Evolutionary conservation across 1,284 basidiomycete genomes (phyloP).

Genomic region (Vanrija pseudolonga): DNA sequence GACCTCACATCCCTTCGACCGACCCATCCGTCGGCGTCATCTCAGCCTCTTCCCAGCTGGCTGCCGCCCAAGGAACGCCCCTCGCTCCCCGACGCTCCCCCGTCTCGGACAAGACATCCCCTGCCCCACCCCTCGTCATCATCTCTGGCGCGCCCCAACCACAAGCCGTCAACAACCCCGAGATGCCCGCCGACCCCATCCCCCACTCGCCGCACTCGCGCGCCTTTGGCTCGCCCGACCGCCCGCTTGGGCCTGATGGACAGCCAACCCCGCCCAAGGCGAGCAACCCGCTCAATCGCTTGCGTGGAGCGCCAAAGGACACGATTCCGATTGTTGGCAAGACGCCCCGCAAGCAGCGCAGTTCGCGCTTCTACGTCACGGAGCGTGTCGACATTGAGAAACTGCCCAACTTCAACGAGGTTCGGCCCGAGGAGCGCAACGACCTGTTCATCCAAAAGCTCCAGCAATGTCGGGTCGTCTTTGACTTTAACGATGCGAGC

Average conservation of each 20-base stretch:
- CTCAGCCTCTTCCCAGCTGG: conserved; percentile 9
- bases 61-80: conserved; percentile 36
- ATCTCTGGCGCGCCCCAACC: conserved; percentile 59
- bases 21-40: conserved; percentile 31
- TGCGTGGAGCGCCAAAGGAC: conserved; percentile 63
- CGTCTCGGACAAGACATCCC: conserved; percentile 49
- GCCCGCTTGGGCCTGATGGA: conserved; percentile 36
- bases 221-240: conserved; percentile 39
- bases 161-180: conserved; percentile 43
- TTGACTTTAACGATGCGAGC: conserved; percentile 98
- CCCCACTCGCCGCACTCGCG: conserved; percentile 55
- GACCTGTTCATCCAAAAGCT: conserved; percentile 93
- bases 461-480: conserved; percentile 91
- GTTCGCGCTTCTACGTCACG: conserved; percentile 91
- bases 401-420: conserved; percentile 91
- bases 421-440: conserved; percentile 78
- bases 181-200: conserved; percentile 62
- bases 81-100: conserved; percentile 43
- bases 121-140: conserved; percentile 80
- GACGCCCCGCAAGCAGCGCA: conserved; percentile 90
- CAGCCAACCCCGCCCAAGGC: conserved; percentile 51
- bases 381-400: conserved; percentile 96
- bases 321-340: conserved; percentile 93
- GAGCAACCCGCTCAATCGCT: conserved; percentile 49
- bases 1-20: conserved; percentile 17